phyloP scores from a whole-genome alignment of 2,329 filamentous ascomycete species.

The Geosmithia flava region DNA sequence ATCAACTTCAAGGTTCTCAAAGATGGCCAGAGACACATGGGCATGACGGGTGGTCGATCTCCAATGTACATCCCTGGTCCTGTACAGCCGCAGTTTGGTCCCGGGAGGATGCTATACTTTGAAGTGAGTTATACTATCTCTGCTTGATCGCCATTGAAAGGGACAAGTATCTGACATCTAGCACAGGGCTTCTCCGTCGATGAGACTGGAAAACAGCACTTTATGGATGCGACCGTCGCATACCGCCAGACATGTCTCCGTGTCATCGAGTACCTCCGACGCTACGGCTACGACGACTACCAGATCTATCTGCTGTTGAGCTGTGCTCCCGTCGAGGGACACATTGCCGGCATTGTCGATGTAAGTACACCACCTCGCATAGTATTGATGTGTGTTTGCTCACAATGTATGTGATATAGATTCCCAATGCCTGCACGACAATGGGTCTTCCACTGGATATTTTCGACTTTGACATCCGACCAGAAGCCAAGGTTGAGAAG shows the following conservation, averaged over 20 bases:
- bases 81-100: slow-evolving; percentile 79
- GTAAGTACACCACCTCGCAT: slow-evolving; percentile 1
- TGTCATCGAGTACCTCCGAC: slow-evolving; percentile 22
- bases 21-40: slow-evolving; percentile 59
- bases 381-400: too few species aligned
- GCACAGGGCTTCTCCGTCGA: slow-evolving; percentile 79
- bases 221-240: slow-evolving; percentile 73
- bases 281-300: slow-evolving; percentile 47
- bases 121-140: slow-evolving; percentile 2
- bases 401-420: slow-evolving; percentile 15
- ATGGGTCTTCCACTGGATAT: slow-evolving; percentile 85
- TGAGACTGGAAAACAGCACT: slow-evolving; percentile 79
- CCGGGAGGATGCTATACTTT: slow-evolving; percentile 41
- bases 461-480: slow-evolving; percentile 85
- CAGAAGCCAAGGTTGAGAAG: slow-evolving; percentile 26
- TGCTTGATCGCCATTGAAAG: too few species aligned
- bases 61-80: slow-evolving; percentile 81
- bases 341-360: slow-evolving; percentile 81
- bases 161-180: slow-evolving; percentile 51
- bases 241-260: slow-evolving; percentile 71
- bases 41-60: slow-evolving; percentile 46
- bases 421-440: slow-evolving; percentile 85
- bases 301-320: slow-evolving; percentile 79
- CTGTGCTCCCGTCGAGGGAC: slow-evolving; percentile 77
- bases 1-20: slow-evolving; percentile 70